phyloP scores from a whole-genome alignment of 179 eudicot genomes.

The Beta macrorhiza region DNA sequence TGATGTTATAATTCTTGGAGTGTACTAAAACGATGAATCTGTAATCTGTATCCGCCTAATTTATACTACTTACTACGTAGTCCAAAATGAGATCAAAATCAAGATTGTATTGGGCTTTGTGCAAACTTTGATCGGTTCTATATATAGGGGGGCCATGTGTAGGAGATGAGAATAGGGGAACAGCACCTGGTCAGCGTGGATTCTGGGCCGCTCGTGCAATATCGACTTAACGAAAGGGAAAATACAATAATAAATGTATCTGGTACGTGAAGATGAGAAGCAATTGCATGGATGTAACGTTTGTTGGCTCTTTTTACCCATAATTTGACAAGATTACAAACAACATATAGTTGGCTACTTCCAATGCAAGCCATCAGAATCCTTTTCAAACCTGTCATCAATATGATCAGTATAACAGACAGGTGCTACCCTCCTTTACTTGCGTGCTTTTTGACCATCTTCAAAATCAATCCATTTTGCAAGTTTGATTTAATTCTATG shows the following conservation, averaged over 20 bases:
- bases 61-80: background rate
- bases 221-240: conserved; percentile 5
- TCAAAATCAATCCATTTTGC: background rate
- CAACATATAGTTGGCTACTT: conserved; percentile 14
- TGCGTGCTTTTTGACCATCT: conserved; percentile 20
- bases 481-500: background rate
- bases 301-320: conserved; percentile 6
- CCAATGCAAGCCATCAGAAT: conserved; percentile 35
- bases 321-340: background rate
- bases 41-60: too few species aligned
- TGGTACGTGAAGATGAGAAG: conserved; percentile 16
- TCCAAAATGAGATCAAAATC: background rate
- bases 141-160: conserved; percentile 16
- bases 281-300: conserved; percentile 51
- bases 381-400: background rate
- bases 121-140: background rate
- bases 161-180: background rate
- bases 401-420: background rate
- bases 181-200: conserved; percentile 66
- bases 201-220: conserved; percentile 44
- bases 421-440: conserved; percentile 5
- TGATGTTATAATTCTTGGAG: too few species aligned
- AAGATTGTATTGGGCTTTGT: conserved; percentile 26
- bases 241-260: background rate
- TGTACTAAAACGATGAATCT: too few species aligned